Conservation (phyloP, 2,329 filamentous ascomycete species). For the Parastagonospora avenae region DNA sequence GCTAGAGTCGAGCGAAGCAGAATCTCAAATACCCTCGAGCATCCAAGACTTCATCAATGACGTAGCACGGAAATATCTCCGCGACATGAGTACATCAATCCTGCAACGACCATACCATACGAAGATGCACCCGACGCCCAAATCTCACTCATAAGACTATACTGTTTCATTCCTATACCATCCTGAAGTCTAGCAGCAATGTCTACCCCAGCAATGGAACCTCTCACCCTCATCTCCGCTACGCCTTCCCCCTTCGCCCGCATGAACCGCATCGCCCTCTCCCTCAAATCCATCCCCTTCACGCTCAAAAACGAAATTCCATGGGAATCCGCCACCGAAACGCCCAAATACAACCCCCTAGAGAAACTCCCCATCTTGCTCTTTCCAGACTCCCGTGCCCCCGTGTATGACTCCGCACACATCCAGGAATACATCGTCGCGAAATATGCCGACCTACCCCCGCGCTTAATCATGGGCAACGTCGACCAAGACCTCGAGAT, state of each 20-base stretch:
- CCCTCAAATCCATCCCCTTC: conserved; percentile 50
- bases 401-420: conserved; percentile 23
- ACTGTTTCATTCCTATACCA: background rate
- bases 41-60: background rate
- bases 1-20: background rate
- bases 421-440: conserved; percentile 22
- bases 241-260: conserved; percentile 50
- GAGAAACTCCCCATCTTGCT: conserved; percentile 49
- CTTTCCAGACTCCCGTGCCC: conserved; percentile 17
- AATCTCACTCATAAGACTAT: too few species aligned
- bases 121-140: too few species aligned
- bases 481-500: conserved; percentile 12
- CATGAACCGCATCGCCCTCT: conserved; percentile 49
- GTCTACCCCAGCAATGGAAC: background rate
- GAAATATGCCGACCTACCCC: conserved; percentile 15
- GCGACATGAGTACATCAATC: background rate
- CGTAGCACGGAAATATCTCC: background rate
- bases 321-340: conserved; percentile 48
- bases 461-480: conserved; percentile 12
- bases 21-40: background rate
- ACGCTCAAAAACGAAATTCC: conserved; percentile 50
- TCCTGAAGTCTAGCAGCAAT: background rate
- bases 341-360: conserved; percentile 47
- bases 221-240: conserved; percentile 30
- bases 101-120: background rate